Evolutionary conservation across 148 eudicot genomes (phyloP).

Genomic region (Arctostaphylos glauca): DNA sequence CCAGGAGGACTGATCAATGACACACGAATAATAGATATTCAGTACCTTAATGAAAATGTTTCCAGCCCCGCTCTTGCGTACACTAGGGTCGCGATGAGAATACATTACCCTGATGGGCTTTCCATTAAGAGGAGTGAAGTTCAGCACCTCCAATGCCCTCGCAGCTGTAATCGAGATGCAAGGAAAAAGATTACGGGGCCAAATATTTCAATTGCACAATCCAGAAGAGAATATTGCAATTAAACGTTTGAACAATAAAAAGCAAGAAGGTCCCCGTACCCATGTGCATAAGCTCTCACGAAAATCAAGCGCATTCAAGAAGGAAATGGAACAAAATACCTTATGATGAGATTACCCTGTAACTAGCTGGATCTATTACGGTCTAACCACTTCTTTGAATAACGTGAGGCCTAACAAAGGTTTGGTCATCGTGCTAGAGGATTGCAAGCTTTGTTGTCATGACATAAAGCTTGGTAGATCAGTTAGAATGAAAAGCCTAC

Average conservation of each 20-base stretch:
- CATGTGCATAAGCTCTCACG: not conserved
- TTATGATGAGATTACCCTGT: not conserved
- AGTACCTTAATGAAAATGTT: constrained; percentile 87
- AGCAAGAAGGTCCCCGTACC: not conserved
- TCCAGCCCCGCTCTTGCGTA: constrained; percentile 73
- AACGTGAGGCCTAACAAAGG: not conserved
- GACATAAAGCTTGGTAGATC: not conserved
- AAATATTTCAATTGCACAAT: not conserved
- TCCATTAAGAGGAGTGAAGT: constrained; percentile 70
- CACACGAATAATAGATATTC: not conserved
- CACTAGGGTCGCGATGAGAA: constrained; percentile 75
- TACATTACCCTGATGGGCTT: constrained; percentile 84
- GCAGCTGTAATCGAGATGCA: constrained; percentile 53
- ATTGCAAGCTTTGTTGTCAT: not conserved
- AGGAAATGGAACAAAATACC: not conserved
- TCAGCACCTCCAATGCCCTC: constrained; percentile 60
- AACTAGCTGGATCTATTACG: not conserved
- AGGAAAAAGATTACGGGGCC: not conserved
- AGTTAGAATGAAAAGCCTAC: not conserved
- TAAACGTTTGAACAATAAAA: not conserved
- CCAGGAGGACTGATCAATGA: not conserved
- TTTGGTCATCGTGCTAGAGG: not conserved
- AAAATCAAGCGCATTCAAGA: not conserved
- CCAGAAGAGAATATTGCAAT: not conserved
- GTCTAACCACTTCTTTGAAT: not conserved